These are phyloP conservation scores for Beauveria caledonica DNA, from an alignment of 2,329 filamentous ascomycete genomes.

Conservation along the genomic window DNA sequence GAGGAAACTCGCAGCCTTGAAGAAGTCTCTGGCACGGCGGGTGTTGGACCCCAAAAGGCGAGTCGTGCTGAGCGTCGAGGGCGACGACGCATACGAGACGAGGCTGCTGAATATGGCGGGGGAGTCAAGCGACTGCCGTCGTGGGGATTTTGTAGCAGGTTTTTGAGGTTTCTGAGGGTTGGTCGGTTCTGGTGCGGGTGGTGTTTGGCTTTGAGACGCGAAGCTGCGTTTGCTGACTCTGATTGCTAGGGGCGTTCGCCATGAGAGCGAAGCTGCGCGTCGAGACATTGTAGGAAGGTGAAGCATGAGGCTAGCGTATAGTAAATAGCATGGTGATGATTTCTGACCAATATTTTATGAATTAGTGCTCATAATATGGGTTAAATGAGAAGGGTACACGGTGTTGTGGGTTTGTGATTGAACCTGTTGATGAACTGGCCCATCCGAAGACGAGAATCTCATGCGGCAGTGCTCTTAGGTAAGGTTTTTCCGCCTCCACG, in stretches of 20 bases:
- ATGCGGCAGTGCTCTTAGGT: background rate
- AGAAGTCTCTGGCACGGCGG: constrained; percentile 23
- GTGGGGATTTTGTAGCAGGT: no score
- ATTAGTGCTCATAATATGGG: no score
- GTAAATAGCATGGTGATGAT: background rate
- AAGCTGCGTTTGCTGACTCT: background rate
- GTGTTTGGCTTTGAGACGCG: background rate
- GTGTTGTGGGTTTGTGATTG: background rate
- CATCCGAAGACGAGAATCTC: background rate
- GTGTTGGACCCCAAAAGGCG: no score
- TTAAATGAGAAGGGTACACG: background rate
- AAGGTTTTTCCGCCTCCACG: background rate
- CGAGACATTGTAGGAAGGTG: background rate
- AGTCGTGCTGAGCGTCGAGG: background rate
- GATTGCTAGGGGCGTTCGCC: background rate
- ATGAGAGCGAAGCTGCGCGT: background rate
- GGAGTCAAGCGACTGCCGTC: background rate
- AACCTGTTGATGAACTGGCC: background rate
- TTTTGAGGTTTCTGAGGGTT: background rate
- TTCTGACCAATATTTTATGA: background rate
- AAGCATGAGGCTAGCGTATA: background rate
- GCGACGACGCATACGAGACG: background rate
- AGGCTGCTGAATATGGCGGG: constrained; percentile 7
- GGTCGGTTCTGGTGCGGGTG: background rate
- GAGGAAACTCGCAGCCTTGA: constrained; percentile 31